Evolutionary conservation across 331 rosid species (phyloP).

Genomic region (Rosa hybrid): DNA sequence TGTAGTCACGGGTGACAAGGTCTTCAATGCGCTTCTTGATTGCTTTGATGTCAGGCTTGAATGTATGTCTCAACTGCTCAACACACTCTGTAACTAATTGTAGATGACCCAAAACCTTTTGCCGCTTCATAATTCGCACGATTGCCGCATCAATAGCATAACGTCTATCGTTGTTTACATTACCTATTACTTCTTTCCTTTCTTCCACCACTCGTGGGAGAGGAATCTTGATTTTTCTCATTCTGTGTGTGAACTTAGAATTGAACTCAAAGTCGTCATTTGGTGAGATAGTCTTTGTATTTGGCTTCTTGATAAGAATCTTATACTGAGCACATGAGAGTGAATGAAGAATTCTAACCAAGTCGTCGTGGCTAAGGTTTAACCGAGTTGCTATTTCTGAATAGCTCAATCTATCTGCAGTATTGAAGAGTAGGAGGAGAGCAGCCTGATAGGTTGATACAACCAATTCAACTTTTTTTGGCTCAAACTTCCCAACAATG

Average conservation of each 20-base stretch:
- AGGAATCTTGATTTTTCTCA: conserved; percentile 81
- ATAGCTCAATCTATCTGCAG: conserved; percentile 61
- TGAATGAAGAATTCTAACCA: conserved; percentile 69
- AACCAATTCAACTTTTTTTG: conserved; percentile 59
- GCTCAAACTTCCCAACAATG: conserved; percentile 60
- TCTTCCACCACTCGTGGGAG: conserved; percentile 65
- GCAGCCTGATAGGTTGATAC: conserved; percentile 82
- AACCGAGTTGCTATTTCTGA: conserved; percentile 70
- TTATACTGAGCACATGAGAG: conserved; percentile 71
- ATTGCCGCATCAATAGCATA: conserved; percentile 81
- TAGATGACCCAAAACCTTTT: conserved; percentile 60
- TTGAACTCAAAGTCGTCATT: conserved; percentile 66
- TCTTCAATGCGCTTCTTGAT: conserved; percentile 82
- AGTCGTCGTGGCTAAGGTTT: conserved; percentile 55
- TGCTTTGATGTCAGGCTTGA: conserved; percentile 78
- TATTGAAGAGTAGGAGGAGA: conserved; percentile 65
- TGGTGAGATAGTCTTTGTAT: conserved; percentile 46
- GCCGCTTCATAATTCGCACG: conserved; percentile 76
- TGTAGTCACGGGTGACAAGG: conserved; percentile 63
- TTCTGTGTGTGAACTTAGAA: conserved; percentile 62
- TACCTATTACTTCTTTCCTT: conserved; percentile 60
- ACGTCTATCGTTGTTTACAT: conserved; percentile 73
- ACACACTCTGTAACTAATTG: conserved; percentile 69
- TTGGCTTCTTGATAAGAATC: conserved; percentile 68
- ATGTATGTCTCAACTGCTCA: conserved; percentile 67